Conservation (phyloP, 352 stramenopile genomes). For the Pythium monospermum region DNA sequence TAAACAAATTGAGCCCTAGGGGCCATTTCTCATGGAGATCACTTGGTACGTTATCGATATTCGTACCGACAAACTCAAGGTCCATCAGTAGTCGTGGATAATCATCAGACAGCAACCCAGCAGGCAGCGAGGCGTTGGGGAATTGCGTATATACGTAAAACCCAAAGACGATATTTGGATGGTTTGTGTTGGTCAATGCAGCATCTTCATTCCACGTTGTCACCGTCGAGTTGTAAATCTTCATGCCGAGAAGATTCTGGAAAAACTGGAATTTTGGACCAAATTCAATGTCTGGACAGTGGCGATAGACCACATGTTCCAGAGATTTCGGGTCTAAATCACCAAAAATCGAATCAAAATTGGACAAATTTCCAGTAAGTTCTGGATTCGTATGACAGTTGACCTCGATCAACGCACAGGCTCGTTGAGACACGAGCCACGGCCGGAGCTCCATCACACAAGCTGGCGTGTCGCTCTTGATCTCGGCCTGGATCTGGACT, state of each 20-base stretch:
- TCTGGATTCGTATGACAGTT: slow-evolving; percentile 1
- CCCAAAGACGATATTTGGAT: slow-evolving; percentile 2
- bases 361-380: slow-evolving; percentile 1
- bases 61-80: slow-evolving; percentile 8
- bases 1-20: neutral
- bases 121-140: slow-evolving; percentile 6
- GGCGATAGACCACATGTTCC: slow-evolving; percentile 27
- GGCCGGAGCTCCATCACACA: slow-evolving; percentile 6
- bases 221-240: slow-evolving; percentile 16
- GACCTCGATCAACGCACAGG: slow-evolving; percentile 6
- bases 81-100: slow-evolving; percentile 2
- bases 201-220: slow-evolving; percentile 4
- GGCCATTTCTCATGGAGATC: neutral
- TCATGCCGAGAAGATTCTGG: slow-evolving; percentile 5
- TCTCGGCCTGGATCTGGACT: neutral
- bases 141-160: neutral
- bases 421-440: slow-evolving; percentile 4
- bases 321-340: slow-evolving; percentile 22
- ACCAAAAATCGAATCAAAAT: slow-evolving; percentile 7
- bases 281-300: slow-evolving; percentile 34
- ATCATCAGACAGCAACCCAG: neutral
- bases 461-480: neutral
- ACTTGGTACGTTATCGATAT: neutral
- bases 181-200: neutral
- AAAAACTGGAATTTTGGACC: slow-evolving; percentile 23